Evolutionary conservation across 2,329 filamentous ascomycete species (phyloP), one percentile per base, ranked within the genome.

Genomic region (Fulvia fulva): DNA sequence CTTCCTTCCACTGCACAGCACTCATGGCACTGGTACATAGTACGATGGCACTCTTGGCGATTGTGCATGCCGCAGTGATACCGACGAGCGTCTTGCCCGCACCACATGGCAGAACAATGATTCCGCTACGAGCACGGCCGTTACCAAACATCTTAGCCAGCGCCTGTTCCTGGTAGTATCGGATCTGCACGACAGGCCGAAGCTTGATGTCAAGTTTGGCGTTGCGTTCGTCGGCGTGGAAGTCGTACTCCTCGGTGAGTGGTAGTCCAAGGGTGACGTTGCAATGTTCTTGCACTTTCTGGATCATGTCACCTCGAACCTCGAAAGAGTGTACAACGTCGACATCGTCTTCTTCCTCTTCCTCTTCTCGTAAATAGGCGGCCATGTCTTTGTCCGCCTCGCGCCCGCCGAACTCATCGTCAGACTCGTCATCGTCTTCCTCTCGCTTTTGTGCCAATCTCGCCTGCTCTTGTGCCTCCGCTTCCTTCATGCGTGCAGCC

Each of bases 131-230:
- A 14, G 94, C 94, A 75, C 94, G 88, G 51, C 93, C 93, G 71
- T 99, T 99, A 71, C 94, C 93, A 73, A 99, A 99, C 94, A 99
- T 99, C 75, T 99, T 99, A 78, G 90, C 96, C 9, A 99, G 80
- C 65, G 91, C 96, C 77, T 97, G 96, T 74, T 99, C 94, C 73
- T 99, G 94, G 68, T 99, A 99, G 78, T 84, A 87, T 72, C 93
- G 87, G 71, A 97, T 97, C 69, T 93, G 89, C 0, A 92, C 93
- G 57, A 87, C 87, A 0, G 93, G 92, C 67, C 89, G 89, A 51
- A 97, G 80, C 72, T 97, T 93, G 66, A 99, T 99, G 57, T 97
- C 91, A 34, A 99, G 79, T 52, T 90, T 96, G 0, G 93, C 85
- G 69, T 97, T 99, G 66, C 86, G 83, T 60, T 89, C 85, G 72